These are phyloP conservation scores for Trypanosoma boissoni DNA, from an alignment of 208 protist species.

Conservation along the genomic window DNA sequence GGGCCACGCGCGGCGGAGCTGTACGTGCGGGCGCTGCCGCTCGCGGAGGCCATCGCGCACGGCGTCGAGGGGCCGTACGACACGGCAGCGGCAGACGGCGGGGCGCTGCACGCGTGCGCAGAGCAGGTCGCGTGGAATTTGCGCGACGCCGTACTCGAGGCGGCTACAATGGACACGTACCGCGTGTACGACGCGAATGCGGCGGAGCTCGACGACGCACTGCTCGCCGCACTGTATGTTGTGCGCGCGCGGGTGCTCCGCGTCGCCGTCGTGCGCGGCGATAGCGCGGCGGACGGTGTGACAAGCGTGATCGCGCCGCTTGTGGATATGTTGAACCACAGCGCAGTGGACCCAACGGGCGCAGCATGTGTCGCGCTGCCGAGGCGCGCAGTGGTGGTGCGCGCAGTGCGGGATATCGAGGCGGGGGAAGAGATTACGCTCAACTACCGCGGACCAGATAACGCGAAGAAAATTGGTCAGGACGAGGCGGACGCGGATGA, in stretches of 20 bases:
- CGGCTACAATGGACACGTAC: conserved; percentile 56
- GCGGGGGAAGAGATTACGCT: conserved; percentile 68
- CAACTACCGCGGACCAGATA: conserved; percentile 33
- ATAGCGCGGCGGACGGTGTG: conserved; percentile 18
- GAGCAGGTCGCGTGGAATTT: conserved; percentile 73
- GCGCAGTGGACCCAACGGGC: conserved; percentile 12
- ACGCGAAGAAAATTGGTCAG: neutral
- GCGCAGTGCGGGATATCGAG: conserved; percentile 38
- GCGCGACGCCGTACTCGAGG: conserved; percentile 55
- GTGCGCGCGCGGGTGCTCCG: conserved; percentile 58
- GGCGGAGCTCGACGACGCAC: conserved; percentile 42
- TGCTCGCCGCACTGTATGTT: conserved; percentile 69
- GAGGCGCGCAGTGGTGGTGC: conserved; percentile 50
- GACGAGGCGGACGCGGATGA: neutral
- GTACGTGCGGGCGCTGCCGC: conserved; percentile 51
- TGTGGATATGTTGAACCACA: conserved; percentile 73
- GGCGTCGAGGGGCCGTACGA: conserved; percentile 62
- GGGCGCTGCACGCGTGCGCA: conserved; percentile 46
- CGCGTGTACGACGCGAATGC: conserved; percentile 44
- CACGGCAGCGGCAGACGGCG: conserved; percentile 25
- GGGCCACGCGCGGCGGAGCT: conserved; percentile 28
- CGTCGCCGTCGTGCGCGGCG: conserved; percentile 35
- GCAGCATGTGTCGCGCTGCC: conserved; percentile 50
- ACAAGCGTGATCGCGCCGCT: conserved; percentile 57
- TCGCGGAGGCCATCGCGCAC: conserved; percentile 34